Evolutionary conservation across 2,329 filamentous ascomycete genomes (phyloP), one percentile per base, ranked within the genome.

Genomic region (Botrytis fragariae): DNA sequence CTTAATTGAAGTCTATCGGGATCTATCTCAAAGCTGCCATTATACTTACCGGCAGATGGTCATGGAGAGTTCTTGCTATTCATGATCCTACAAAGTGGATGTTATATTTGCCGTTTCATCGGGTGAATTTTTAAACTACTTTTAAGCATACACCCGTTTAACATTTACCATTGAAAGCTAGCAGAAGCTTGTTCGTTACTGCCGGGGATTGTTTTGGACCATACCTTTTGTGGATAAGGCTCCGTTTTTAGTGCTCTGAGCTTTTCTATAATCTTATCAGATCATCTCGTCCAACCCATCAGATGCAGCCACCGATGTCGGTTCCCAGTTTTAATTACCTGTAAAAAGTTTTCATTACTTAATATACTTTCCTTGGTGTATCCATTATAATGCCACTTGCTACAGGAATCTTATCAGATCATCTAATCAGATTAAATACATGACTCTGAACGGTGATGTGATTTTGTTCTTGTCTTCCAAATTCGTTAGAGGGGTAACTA

Each of bases 391-490:
- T 16, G 22, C 7, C 59, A 29, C 62, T 64, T 20, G 39, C 22
- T 32, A 45, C 14, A 29, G 2, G 20, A 45, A 64, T 39, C 51
- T 69, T 69, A 69, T 69, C 67, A 69, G 67, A 69, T 69, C 64
- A 68, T 68, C 54, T 69, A 69, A 69, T 69, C 67, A 16, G 67
- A 69, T 69, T n/a, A 32, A 37, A 57, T 29, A 44, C 29, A 67
- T 45, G 63, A 44, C 18, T 51, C 22, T 12, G 32, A 61, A 61
- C 32, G 12, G 59, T 16, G 32, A 37, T 37, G 22, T 37, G 57
- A 60, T 60, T 37, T 60, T 60, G 57, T 14, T 61, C 59, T 61
- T n/a, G 12, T 37, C 59, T 37, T 60, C 59, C 32, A 37, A 60
- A 60, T 37, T 9, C 32, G n/a, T 60, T 60, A 60, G 32, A 60